A percentile compares a stretch with the other conserved stretches of the same genome.
Conservation (phyloP, 202 grass and related monocot species). For the Thinopyrum obtusiflorum region DNA sequence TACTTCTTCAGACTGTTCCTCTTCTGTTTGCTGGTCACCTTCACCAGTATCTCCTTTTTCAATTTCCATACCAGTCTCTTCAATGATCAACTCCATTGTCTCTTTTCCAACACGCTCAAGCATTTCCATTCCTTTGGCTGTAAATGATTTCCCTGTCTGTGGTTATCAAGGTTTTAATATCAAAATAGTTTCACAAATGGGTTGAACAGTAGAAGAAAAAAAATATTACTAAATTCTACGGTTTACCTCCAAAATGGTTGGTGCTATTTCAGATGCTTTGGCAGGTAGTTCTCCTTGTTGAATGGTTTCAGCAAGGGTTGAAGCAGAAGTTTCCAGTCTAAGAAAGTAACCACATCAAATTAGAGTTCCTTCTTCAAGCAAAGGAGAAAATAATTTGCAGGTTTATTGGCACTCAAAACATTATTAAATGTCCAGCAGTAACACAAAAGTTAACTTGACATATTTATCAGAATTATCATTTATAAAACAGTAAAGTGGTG, state of each 20-base stretch:
- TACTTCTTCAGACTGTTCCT: constrained; percentile 85
- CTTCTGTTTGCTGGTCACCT: constrained; percentile 62
- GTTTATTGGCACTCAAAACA: background rate
- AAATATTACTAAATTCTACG: constrained; percentile 6
- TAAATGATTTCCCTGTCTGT: constrained; percentile 86
- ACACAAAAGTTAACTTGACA: constrained; percentile 3
- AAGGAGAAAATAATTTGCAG: background rate
- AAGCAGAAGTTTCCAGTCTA: constrained; percentile 94
- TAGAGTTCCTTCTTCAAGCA: background rate
- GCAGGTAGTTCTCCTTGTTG: constrained; percentile 73
- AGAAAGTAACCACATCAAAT: constrained; percentile 9
- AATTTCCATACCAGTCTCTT: constrained; percentile 94
- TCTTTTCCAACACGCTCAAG: constrained; percentile 97
- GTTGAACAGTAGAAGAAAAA: constrained; percentile 29
- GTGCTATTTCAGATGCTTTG: constrained; percentile 80
- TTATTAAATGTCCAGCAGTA: background rate
- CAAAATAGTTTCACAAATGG: constrained; percentile 22
- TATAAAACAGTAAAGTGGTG: background rate
- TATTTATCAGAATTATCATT: constrained; percentile 5
- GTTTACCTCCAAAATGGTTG: constrained; percentile 79
- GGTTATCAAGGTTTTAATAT: constrained; percentile 34
- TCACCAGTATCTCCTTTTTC: constrained; percentile 55
- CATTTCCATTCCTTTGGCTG: constrained; percentile 83
- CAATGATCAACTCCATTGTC: constrained; percentile 88
- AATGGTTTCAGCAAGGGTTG: constrained; percentile 80